These are phyloP conservation scores for Leccinum boreale DNA, from an alignment of 768 basidiomycete species.

Conservation along the genomic window DNA sequence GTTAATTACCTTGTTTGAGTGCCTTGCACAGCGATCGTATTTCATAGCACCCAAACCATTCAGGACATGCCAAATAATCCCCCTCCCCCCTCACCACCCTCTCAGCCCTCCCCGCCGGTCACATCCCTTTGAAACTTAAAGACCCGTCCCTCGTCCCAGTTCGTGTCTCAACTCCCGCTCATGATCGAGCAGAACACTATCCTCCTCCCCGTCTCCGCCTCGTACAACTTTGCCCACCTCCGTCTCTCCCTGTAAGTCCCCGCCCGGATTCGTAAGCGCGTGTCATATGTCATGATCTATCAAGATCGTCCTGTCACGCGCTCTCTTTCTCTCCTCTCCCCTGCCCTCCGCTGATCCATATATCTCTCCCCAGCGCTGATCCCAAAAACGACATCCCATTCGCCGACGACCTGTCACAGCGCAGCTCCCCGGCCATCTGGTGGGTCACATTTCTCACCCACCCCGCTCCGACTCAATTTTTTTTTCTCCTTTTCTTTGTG, in stretches of 20 bases:
- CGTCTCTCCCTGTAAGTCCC: conserved; percentile 55
- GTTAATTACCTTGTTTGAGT: conserved; percentile 29
- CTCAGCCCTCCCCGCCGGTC: conserved; percentile 9
- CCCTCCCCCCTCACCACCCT: conserved; percentile 3
- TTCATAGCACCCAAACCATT: conserved; percentile 20
- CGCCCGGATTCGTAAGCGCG: conserved; percentile 18
- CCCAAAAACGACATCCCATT: conserved; percentile 41
- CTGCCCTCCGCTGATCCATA: conserved; percentile 11
- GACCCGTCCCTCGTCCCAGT: conserved; percentile 4
- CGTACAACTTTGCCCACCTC: conserved; percentile 61
- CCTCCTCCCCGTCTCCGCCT: conserved; percentile 43
- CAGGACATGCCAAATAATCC: not conserved
- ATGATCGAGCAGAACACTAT: conserved; percentile 59
- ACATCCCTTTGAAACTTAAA: conserved; percentile 17
- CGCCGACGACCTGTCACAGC: conserved; percentile 46
- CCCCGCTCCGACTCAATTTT: conserved; percentile 15
- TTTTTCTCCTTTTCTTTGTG: conserved; percentile 11
- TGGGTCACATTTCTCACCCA: conserved; percentile 29
- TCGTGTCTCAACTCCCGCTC: not conserved
- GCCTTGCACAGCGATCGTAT: conserved; percentile 36
- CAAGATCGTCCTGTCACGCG: conserved; percentile 27
- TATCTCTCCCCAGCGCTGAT: conserved; percentile 31
- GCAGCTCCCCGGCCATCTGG: conserved; percentile 46
- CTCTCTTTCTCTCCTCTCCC: conserved; percentile 7
- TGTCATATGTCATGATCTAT: conserved; percentile 32